Base-by-base conservation (phyloP, 441 rosid species). In the Jatropha podagrica region DNA sequence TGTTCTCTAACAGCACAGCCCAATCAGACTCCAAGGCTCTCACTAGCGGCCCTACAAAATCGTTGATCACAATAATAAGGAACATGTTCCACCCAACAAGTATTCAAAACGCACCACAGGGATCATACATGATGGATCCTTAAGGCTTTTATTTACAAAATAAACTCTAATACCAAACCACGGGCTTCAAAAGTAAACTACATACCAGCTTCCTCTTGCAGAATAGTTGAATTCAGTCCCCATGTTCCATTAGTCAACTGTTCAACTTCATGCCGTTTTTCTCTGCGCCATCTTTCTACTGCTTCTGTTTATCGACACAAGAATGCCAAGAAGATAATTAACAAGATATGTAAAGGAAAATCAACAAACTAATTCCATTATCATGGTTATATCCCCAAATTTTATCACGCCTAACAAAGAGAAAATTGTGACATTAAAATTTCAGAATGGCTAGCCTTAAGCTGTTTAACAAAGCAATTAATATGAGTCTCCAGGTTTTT, bases 271-370 rank as follows among this genome's bases (percentile, higher is more conserved):
- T 76, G 78, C 48, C 94, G 79, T 81, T 94, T 96, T 86, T 91
- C 94, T 80, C 56, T 88, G 72, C 97, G 97, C 99, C 99, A 96
- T 67, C 74, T 86, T 87, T 94, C 99, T 80, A 96, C 87, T 23
- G 86, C 89, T 79, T 94, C 98, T 94, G 90, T 85, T 80, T 44
- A 66, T 77, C 78, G 76, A 58, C 73, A 79, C 63, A 77, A 75
- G 37, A 20, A 65, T 1, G 46, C 5, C 65, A 49, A 67, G 0
- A 49, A 74, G 44, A 49, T 69, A 27, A 41, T 15, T 48, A 65
- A 26, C 64, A 68, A 58, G 37, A 54, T 54, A 54, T 48, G 15
- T 37, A 55, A 61, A 61, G 2, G 32, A 41, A 63, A 14, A 15
- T 26, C 18, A 3, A 71, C 41, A 55, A 68, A 51, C 46, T 59